Percentiles rank a stretch among this genome's conserved stretches.
phyloP scores from a whole-genome alignment of 352 stramenopile genomes.

The Globisporangium parvum region DNA sequence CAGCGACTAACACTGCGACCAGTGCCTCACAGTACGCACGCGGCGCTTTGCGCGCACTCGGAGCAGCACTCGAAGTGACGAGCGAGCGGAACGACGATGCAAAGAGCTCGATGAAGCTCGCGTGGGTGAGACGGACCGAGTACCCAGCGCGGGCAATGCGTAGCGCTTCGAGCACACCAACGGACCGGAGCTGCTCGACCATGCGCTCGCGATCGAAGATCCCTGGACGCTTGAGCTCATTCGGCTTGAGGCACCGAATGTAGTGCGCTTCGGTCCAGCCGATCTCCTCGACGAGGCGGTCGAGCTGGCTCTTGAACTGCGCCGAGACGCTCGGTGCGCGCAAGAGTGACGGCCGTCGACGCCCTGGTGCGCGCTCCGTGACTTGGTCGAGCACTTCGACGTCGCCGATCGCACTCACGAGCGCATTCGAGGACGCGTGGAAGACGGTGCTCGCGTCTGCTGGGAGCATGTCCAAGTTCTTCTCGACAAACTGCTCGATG shows the following conservation, averaged over 20 bases:
- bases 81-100: slow-evolving; percentile 47
- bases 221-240: slow-evolving; percentile 83
- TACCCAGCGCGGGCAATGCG: slow-evolving; percentile 94
- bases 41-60: slow-evolving; percentile 20
- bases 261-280: slow-evolving; percentile 96
- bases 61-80: slow-evolving; percentile 14
- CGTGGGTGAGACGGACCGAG: slow-evolving; percentile 91
- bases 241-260: slow-evolving; percentile 98
- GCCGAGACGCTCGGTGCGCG: slow-evolving; percentile 76
- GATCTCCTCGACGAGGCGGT: slow-evolving; percentile 92
- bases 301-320: slow-evolving; percentile 93
- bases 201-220: slow-evolving; percentile 82
- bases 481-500: slow-evolving; percentile 79
- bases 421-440: slow-evolving; percentile 48
- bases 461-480: slow-evolving; percentile 81
- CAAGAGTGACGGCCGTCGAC: slow-evolving; percentile 43
- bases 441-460: slow-evolving; percentile 53
- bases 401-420: slow-evolving; percentile 53
- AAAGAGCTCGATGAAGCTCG: slow-evolving; percentile 86
- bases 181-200: slow-evolving; percentile 96
- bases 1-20: slow-evolving; percentile 4
- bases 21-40: slow-evolving; percentile 15
- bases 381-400: slow-evolving; percentile 40
- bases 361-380: slow-evolving; percentile 15
- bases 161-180: slow-evolving; percentile 95